A percentile compares a stretch with the other conserved stretches of the same genome.
These are phyloP conservation scores for Serendipita vermifera DNA, from an alignment of 768 basidiomycete genomes.

Conservation along the genomic window DNA sequence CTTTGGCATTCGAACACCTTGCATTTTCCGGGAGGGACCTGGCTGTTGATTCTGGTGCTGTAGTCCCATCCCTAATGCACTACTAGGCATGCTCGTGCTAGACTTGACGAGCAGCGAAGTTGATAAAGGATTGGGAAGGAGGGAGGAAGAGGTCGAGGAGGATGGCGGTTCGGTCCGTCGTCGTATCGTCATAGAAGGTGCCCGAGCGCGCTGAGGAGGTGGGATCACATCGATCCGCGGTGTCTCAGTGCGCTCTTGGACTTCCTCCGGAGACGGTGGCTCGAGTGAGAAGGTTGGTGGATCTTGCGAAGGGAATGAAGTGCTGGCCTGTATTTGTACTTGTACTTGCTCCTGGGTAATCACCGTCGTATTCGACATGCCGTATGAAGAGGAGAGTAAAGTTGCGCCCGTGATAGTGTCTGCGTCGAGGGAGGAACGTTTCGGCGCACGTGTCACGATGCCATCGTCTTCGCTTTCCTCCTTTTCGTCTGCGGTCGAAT, in stretches of 20 bases:
- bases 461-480: constrained; percentile 26
- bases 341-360: not conserved
- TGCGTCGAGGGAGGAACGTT: constrained; percentile 8
- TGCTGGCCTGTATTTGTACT: constrained; percentile 22
- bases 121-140: constrained; percentile 7
- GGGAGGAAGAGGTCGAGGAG: constrained; percentile 1
- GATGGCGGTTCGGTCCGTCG: not conserved
- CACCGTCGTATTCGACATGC: not conserved
- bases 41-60: constrained; percentile 33
- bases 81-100: constrained; percentile 11
- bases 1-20: constrained; percentile 69
- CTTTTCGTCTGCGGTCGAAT: constrained; percentile 18
- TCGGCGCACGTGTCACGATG: constrained; percentile 10
- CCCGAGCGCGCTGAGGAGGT: not conserved
- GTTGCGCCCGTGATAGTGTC: not conserved
- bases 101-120: constrained; percentile 8
- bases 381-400: constrained; percentile 2
- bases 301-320: constrained; percentile 17
- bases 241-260: constrained; percentile 10
- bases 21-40: constrained; percentile 43
- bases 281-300: constrained; percentile 22
- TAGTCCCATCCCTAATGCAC: constrained; percentile 16
- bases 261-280: constrained; percentile 14
- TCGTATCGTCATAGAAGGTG: not conserved
- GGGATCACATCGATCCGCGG: constrained; percentile 5